These are phyloP conservation scores for Begonia fuchsioides DNA, from an alignment of 306 rosid genomes.

Conservation along the genomic window DNA sequence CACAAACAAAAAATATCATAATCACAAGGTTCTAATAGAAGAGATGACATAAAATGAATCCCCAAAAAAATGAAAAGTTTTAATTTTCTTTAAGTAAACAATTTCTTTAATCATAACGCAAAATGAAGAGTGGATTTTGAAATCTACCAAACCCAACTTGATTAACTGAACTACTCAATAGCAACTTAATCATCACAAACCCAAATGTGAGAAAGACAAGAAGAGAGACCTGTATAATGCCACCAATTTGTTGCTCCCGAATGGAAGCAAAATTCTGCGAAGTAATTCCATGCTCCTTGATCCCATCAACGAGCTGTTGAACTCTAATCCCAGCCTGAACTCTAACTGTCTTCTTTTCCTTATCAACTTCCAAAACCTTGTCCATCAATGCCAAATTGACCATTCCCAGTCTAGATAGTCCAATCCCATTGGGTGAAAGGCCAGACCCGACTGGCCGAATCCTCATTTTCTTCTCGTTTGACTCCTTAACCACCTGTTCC, in stretches of 20 bases:
- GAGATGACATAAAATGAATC: too few species aligned
- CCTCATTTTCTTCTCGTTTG: slow-evolving; percentile 35
- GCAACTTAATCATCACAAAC: too few species aligned
- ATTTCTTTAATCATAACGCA: too few species aligned
- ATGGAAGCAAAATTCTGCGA: slow-evolving; percentile 92
- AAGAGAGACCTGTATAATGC: slow-evolving; percentile 69
- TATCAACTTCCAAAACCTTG: slow-evolving; percentile 65
- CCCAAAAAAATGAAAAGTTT: too few species aligned
- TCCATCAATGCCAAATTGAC: slow-evolving; percentile 87
- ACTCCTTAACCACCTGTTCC: slow-evolving; percentile 44
- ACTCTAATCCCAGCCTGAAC: slow-evolving; percentile 94
- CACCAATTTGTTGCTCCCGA: slow-evolving; percentile 95
- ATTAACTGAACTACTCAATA: too few species aligned
- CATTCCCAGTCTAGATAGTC: slow-evolving; percentile 69
- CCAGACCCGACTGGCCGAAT: slow-evolving; percentile 91
- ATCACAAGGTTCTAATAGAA: too few species aligned
- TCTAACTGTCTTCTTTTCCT: slow-evolving; percentile 55
- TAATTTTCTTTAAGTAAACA: too few species aligned
- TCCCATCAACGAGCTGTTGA: slow-evolving; percentile 84
- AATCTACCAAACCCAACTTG: too few species aligned
- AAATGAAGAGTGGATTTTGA: too few species aligned
- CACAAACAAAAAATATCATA: too few species aligned
- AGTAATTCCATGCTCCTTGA: slow-evolving; percentile 74
- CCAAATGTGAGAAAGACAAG: too few species aligned
- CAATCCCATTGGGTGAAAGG: slow-evolving; percentile 83